Percentiles rank a stretch among this genome's conserved stretches.
Evolutionary conservation across 495 filamentous ascomycete genomes (phyloP).

Genomic region (Penicillium waksmanii): DNA sequence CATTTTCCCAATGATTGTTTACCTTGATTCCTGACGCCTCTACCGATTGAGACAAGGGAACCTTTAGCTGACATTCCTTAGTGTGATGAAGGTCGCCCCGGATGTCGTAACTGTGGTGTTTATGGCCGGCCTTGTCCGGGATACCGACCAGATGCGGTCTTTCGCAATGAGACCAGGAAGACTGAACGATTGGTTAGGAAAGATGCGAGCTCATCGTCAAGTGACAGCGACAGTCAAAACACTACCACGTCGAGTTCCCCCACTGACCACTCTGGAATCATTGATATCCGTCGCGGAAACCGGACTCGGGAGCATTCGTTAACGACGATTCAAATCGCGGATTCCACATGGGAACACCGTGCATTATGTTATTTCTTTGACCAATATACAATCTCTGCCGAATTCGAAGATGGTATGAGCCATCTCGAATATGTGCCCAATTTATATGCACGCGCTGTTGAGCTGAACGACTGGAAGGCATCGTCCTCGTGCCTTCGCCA

Average conservation of each 20-base stretch:
- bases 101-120: conserved; percentile 44
- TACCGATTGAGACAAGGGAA: background rate
- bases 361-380: conserved; percentile 51
- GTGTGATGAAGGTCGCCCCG: conserved; percentile 50
- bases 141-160: conserved; percentile 44
- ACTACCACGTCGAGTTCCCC: background rate
- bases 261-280: conserved; percentile 1
- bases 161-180: conserved; percentile 45
- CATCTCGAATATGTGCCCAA: conserved; percentile 43
- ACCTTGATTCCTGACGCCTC: background rate
- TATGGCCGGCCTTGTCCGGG: conserved; percentile 50
- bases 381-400: conserved; percentile 39
- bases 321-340: conserved; percentile 28
- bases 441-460: conserved; percentile 35
- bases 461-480: conserved; percentile 8
- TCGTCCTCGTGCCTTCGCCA: conserved; percentile 38
- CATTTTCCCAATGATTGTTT: conserved; percentile 8
- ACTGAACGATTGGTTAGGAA: conserved; percentile 34
- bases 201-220: conserved; percentile 12
- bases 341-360: conserved; percentile 45
- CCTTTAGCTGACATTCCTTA: conserved; percentile 10
- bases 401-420: conserved; percentile 27
- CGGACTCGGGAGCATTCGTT: conserved; percentile 11
- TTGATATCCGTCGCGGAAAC: conserved; percentile 4
- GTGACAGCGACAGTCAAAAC: conserved; percentile 4